Percentiles rank a stretch among this genome's conserved stretches.
Evolutionary conservation across 306 rosid species (phyloP).

Genomic region (Arachis stenosperma): DNA sequence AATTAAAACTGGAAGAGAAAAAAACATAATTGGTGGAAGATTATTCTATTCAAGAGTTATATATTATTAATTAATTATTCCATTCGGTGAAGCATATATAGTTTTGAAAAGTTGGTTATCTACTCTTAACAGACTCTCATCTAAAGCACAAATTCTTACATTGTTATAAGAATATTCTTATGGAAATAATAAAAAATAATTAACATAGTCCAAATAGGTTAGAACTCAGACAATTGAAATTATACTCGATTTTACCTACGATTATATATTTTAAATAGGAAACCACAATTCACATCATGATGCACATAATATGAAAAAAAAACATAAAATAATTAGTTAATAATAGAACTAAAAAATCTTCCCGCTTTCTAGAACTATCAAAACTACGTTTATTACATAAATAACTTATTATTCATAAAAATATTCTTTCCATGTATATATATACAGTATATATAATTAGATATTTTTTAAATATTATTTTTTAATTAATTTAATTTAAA

Average conservation of each 20-base stretch:
- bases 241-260: not conserved
- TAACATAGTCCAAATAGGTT: not conserved
- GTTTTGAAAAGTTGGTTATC: not conserved
- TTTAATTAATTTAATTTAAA: no score
- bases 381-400: no score
- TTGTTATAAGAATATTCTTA: not conserved
- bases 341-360: no score
- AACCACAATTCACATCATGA: not conserved
- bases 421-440: no score
- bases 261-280: not conserved
- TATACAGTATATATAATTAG: no score
- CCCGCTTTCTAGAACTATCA: no score
- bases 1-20: not conserved
- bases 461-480: no score
- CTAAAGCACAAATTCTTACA: not conserved
- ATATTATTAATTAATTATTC: not conserved
- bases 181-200: not conserved
- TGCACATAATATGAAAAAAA: no score
- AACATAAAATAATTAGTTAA: no score
- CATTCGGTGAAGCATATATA: not conserved
- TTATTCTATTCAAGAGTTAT: not conserved
- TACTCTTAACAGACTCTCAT: not conserved
- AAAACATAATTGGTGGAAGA: not conserved
- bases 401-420: no score
- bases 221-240: not conserved